These are phyloP conservation scores for Neonectria punicea DNA, from an alignment of 2,329 filamentous ascomycete species.

Conservation along the genomic window DNA sequence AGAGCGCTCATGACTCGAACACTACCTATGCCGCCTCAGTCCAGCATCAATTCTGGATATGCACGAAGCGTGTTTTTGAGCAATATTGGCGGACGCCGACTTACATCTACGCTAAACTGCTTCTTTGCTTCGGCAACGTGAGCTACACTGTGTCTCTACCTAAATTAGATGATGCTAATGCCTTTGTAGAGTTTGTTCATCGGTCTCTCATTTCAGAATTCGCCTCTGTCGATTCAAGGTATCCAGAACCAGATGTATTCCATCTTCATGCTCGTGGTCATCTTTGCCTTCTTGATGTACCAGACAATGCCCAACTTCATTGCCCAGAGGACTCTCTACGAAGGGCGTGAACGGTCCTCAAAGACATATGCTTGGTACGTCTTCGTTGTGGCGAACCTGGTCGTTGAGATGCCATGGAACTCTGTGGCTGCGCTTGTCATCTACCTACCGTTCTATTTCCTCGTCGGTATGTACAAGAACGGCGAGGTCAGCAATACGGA, in stretches of 20 bases:
- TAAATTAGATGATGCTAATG: neutral
- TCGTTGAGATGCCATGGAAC: conserved; percentile 30
- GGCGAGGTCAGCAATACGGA: conserved; percentile 18
- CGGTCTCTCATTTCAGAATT: conserved; percentile 23
- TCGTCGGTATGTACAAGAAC: conserved; percentile 27
- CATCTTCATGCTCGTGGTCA: conserved; percentile 73
- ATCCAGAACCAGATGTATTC: conserved; percentile 75
- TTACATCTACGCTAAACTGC: conserved; percentile 68
- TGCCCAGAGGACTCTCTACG: conserved; percentile 72
- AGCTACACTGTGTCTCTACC: neutral
- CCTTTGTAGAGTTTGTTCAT: conserved; percentile 17
- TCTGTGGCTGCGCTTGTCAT: conserved; percentile 20
- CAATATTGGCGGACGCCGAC: conserved; percentile 55
- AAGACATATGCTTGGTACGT: conserved; percentile 61
- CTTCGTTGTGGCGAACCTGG: conserved; percentile 27
- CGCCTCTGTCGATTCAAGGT: conserved; percentile 59
- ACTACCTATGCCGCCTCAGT: conserved; percentile 61
- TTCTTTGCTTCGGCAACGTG: conserved; percentile 16
- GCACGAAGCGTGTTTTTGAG: conserved; percentile 46
- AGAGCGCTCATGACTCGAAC: conserved; percentile 60
- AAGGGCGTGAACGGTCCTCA: conserved; percentile 73
- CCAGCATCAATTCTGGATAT: conserved; percentile 43
- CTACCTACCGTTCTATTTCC: conserved; percentile 29
- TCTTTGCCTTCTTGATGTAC: conserved; percentile 67
- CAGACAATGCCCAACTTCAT: conserved; percentile 76